phyloP scores from a whole-genome alignment of 768 basidiomycete species.

The Leccinum rimulosum region DNA sequence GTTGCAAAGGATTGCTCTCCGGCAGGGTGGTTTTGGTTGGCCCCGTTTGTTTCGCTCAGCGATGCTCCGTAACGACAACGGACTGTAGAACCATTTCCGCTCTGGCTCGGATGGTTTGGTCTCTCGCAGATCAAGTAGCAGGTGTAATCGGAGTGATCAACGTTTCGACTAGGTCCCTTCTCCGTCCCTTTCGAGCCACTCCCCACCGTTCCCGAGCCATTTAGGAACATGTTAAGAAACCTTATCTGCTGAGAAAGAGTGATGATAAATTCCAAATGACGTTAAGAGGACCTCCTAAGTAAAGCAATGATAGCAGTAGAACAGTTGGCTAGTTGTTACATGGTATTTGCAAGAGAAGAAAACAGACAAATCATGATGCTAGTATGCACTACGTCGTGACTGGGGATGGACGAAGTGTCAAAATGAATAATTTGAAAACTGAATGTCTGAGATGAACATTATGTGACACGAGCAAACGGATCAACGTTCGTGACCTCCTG shows the following conservation, averaged over 20 bases:
- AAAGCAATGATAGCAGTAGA: not conserved
- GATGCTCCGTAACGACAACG: not conserved
- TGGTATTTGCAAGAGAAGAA: not conserved
- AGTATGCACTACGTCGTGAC: not conserved
- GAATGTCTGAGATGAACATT: not conserved
- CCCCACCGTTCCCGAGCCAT: not conserved
- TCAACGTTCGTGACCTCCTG: conserved; percentile 8
- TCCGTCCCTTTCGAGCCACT: not conserved
- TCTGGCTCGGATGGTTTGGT: not conserved
- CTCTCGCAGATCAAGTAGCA: not conserved
- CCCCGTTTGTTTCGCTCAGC: not conserved
- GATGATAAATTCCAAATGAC: not conserved
- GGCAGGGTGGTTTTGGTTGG: not conserved
- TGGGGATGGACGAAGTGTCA: not conserved
- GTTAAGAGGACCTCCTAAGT: not conserved
- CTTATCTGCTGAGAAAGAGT: not conserved
- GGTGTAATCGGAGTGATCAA: not conserved
- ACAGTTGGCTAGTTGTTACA: not conserved
- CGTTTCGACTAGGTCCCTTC: not conserved
- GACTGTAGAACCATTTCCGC: not conserved
- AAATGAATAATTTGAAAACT: not conserved
- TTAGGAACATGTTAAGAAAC: not conserved
- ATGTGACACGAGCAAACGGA: conserved; percentile 8
- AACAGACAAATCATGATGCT: not conserved
- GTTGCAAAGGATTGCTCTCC: not conserved